These are phyloP conservation scores for Diaporthe destruens DNA, from an alignment of 2,329 filamentous ascomycete genomes.

Conservation along the genomic window DNA sequence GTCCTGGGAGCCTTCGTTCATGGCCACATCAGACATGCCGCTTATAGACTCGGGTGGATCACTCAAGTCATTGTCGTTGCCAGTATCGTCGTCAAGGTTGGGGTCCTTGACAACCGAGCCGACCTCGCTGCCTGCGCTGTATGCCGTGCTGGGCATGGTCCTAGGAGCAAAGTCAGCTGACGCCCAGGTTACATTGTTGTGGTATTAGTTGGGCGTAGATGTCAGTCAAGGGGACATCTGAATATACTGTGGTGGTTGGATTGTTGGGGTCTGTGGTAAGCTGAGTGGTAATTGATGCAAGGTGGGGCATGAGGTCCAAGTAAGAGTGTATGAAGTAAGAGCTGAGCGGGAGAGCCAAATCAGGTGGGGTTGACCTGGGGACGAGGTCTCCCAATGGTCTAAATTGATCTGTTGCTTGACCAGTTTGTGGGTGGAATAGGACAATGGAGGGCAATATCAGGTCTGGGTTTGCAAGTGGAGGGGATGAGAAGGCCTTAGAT, in stretches of 20 bases:
- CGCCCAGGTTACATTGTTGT: not conserved
- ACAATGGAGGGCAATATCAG: not conserved
- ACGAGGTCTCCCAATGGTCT: not conserved
- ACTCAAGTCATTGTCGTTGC: conserved; percentile 60
- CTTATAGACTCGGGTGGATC: conserved; percentile 57
- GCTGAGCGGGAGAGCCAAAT: not conserved
- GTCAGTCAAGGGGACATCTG: not conserved
- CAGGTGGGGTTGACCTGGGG: not conserved
- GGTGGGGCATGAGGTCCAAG: not conserved
- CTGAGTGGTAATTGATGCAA: not conserved
- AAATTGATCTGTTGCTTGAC: not conserved
- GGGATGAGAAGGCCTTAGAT: not conserved
- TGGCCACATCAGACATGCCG: conserved; percentile 51
- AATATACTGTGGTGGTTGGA: not conserved
- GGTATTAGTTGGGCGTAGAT: not conserved
- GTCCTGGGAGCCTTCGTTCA: conserved; percentile 58
- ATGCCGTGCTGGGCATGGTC: conserved; percentile 30
- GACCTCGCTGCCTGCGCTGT: not conserved
- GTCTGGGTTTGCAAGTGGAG: not conserved
- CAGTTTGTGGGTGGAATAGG: not conserved
- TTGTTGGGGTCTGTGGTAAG: not conserved
- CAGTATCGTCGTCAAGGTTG: conserved; percentile 52
- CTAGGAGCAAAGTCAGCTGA: conserved; percentile 6
- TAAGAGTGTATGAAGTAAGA: not conserved
- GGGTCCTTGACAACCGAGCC: conserved; percentile 42